Conservation (phyloP, 768 basidiomycete genomes). For the Rhizopogon sp. region DNA sequence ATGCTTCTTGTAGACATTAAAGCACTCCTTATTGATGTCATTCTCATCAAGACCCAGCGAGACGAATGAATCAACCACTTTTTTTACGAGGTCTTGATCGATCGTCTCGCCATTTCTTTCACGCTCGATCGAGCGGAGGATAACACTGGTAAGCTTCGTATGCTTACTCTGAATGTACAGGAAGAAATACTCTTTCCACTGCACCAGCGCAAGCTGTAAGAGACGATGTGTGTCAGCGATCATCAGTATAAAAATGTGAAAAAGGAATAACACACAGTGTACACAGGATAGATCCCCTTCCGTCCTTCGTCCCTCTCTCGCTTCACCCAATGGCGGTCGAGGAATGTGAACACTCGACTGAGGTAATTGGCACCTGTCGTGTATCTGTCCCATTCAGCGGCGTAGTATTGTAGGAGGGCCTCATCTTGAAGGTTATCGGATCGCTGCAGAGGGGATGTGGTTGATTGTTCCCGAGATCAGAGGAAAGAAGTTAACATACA, state of each 20-base stretch:
- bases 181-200: slow-evolving; percentile 94
- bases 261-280: slow-evolving; percentile 62
- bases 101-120: slow-evolving; percentile 94
- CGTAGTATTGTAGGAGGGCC: slow-evolving; percentile 85
- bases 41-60: slow-evolving; percentile 91
- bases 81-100: slow-evolving; percentile 75
- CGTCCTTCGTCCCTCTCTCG: slow-evolving; percentile 96
- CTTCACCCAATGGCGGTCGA: slow-evolving; percentile 99
- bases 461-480: not conserved
- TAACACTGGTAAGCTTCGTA: slow-evolving; percentile 77
- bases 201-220: slow-evolving; percentile 81
- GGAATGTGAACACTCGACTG: slow-evolving; percentile 94
- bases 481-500: slow-evolving; percentile 38
- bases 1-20: slow-evolving; percentile 89
- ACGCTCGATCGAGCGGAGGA: slow-evolving; percentile 85
- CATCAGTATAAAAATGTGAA: not conserved
- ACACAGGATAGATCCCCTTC: slow-evolving; percentile 93
- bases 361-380: slow-evolving; percentile 97
- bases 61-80: slow-evolving; percentile 91
- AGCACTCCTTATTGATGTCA: slow-evolving; percentile 87
- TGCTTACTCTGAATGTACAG: slow-evolving; percentile 76
- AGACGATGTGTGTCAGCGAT: slow-evolving; percentile 1
- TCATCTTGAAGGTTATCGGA: slow-evolving; percentile 83
- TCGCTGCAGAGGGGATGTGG: slow-evolving; percentile 40
- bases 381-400: slow-evolving; percentile 91